Base-by-base conservation (phyloP, 23 red algal genomes). In the Chondrus crispus region DNA sequence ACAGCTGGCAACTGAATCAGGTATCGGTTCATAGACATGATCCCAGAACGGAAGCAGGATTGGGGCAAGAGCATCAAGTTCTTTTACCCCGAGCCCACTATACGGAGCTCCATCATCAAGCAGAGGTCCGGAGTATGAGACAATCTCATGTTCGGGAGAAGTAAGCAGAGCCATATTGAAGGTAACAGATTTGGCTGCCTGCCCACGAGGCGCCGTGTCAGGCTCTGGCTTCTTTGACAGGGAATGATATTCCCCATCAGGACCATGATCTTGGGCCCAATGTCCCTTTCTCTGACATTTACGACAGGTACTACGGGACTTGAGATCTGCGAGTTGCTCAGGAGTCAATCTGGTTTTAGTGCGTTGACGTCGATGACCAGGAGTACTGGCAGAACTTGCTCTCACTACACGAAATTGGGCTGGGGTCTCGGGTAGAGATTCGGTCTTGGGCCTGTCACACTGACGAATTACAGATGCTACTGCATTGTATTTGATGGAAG, bases 381-480 rank as follows among this genome's bases (percentile, higher is more conserved):
- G 58, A 64, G 58, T 64, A 30, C 11, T 38, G 19, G 71, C 24
- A 30, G 24, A 64, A 16, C 5, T n/a, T 64, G 24, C 14, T 64
- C 4, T n/a, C 26, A 64, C 58, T 16, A n/a, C 35, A 32, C 58
- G 58, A n/a, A 64, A 9, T 5, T n/a, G 26, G 26, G 5, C 58
- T 32, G 35, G 35, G 35, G 7, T 32, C 5, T 64, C 58, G 6
- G 6, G 14, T 72, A n/a, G n/a, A 18, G 13, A 38, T 8, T 5
- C 5, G 35, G 58, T 32, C 16, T 64, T 64, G 4, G 38, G 38
- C 29, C 44, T 76, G 3, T 86, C 58, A 53, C 82, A 86, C 45
- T 86, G 82, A 36, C 62, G 54, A 37, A 70, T 4, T 20, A 86
- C 82, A 44, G 16, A 40, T 4, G 82, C 82, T 3, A 86, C 48